Percentiles rank a stretch among this genome's conserved stretches.
These are phyloP conservation scores for Actinomortierella wolfii DNA, from an alignment of 371 early-diverging fungal genomes.

Conservation along the genomic window DNA sequence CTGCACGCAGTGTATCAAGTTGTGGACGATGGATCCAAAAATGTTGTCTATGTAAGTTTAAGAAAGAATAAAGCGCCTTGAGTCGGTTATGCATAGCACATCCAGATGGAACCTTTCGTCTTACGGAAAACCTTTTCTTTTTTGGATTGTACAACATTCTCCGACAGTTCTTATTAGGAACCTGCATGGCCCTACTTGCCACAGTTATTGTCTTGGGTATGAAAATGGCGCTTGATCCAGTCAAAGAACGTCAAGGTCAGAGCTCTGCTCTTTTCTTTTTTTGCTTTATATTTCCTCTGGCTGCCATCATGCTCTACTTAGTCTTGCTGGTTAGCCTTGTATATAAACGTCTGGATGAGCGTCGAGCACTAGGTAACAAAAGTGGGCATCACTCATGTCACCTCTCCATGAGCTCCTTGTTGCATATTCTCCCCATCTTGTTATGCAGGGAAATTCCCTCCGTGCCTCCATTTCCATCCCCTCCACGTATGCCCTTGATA, in stretches of 20 bases:
- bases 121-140: neutral
- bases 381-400: no score
- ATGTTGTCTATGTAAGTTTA: conserved; percentile 10
- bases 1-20: conserved; percentile 25
- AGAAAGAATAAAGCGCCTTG: neutral
- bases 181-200: conserved; percentile 9
- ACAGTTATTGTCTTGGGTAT: conserved; percentile 7
- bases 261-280: conserved; percentile 22
- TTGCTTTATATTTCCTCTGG: conserved; percentile 15
- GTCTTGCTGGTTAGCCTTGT: conserved; percentile 9
- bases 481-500: neutral
- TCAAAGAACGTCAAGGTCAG: conserved; percentile 11
- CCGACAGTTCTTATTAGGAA: conserved; percentile 15
- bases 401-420: no score
- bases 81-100: neutral
- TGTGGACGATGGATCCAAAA: conserved; percentile 23
- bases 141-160: no score
- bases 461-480: neutral
- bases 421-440: no score
- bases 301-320: conserved; percentile 10
- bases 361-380: conserved; percentile 9
- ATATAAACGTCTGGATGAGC: conserved; percentile 13
- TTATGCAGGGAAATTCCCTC: no score
- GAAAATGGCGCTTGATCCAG: conserved; percentile 21
- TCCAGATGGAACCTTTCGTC: neutral